Base-by-base conservation (phyloP, 169 alveolate genomes). In the Besnoitia besnoiti region DNA sequence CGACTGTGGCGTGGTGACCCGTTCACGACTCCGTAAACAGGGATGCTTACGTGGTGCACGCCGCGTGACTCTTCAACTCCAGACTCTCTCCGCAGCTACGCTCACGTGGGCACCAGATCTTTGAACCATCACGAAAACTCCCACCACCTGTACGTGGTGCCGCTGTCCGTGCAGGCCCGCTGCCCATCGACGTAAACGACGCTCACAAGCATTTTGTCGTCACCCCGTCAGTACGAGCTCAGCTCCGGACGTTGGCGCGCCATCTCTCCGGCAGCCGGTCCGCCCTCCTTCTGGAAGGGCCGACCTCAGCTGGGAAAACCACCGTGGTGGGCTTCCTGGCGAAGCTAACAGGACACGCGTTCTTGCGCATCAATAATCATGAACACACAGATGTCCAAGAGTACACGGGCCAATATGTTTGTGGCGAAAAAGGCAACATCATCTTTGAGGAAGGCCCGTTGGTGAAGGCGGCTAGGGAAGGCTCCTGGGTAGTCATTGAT, bases 271-370 rank as follows among this genome's bases (percentile, higher is more conserved):
- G 99, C 3, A 96, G 98, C 73, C 96, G 99, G 46, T 98, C 99
- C 67, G 99, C 99, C 8, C 97, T 99, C 35, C 97, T 99, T 89
- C 97, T 99, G 90, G 99, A 99, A 94, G 99, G 99, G 0, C 99
- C 99, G 2, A 99, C 99, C 30, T 98, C 99, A 16, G 98, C 99
- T 5, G 99, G 99, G 33, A 99, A 99, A 95, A 99, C 99, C 21
- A 97, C 99, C 16, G 94, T 99, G 89, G 99, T 99, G 19, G 96
- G 98, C 76, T 99, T 98, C 96, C 95, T 99, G 77, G 99, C 99
- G 0, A 96, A 95, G 44, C 94, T 98, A 12, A 97, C 99, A 30
- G 99, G 99, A 7, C 99, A 99, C 94, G 97, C 97, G 91, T 98
- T 98, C 91, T 97, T 99, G 33, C 97, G 99, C 85, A 99, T 99